Evolutionary conservation across 1,284 basidiomycete species (phyloP), one percentile per base, ranked within the genome.

Genomic region (Austroboletus olivaceoglutinosus): DNA sequence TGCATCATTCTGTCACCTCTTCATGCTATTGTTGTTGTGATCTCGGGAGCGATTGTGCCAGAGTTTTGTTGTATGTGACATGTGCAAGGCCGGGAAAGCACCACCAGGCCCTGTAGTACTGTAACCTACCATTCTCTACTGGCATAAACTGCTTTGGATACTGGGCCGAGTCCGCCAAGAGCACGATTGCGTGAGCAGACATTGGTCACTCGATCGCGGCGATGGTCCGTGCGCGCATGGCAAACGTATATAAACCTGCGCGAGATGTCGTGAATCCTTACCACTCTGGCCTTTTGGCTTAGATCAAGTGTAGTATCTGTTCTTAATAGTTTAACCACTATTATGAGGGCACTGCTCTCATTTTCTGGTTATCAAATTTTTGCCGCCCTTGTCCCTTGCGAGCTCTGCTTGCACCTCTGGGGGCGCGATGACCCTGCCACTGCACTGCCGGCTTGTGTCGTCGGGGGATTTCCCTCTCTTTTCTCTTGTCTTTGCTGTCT

Each of bases 281-380:
- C 84, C 85, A 86, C 86, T 91, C 84, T 91, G 89, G 85, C 89
- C 89, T 86, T 88, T 89, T 89, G 89, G 89, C 86, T 90, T 92
- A 89, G 89, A 90, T 89, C 88, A 91, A 91, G 89, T 91, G 89
- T 91, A 91, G 89, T 90, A 90, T 66, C 62, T 63, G 65, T 67
- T 63, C 65, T 67, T 64, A 57, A 65, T 60, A 62, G 60, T 63
- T 63, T 63, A 64, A 68, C 55, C 65, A 67, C 66, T 64, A 68
- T 68, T 67, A 64, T 67, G 63, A 52, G 58, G 62, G 66, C 66
- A 65, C 58, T 51, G 63, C 63, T 53, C 55, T 59, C 58, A 67
- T 68, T 65, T 4, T 67, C 45, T 67, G 63, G 63, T 65, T 65
- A 65, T 65, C 51, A 53, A 68, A 67, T 65, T 65, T 64, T 64